Percentiles rank a stretch among this genome's conserved stretches.
Conservation (phyloP, 768 basidiomycete genomes). For the Asterophora parasitica region DNA sequence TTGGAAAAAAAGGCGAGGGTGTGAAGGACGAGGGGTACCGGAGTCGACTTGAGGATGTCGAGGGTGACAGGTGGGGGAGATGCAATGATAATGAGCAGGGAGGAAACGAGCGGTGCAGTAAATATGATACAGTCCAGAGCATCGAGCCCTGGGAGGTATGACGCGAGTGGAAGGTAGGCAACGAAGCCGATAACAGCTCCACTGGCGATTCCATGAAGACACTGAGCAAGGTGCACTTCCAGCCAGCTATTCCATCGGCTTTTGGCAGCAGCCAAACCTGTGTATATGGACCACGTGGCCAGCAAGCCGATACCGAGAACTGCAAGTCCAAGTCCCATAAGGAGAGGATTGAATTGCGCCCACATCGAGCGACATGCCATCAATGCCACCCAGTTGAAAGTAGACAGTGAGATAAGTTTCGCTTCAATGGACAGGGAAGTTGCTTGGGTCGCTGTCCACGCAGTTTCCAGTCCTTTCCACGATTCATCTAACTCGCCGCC, state of each 20-base stretch:
- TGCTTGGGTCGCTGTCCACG: conserved; percentile 36
- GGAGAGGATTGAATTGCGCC: conserved; percentile 86
- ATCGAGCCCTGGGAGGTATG: conserved; percentile 42
- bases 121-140: conserved; percentile 49
- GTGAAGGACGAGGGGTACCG: conserved; percentile 62
- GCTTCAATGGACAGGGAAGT: conserved; percentile 21
- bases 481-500: conserved; percentile 70
- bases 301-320: conserved; percentile 54
- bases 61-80: conserved; percentile 32
- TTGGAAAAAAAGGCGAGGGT: conserved; percentile 81
- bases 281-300: conserved; percentile 53
- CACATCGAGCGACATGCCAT: conserved; percentile 78
- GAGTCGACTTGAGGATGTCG: conserved; percentile 25
- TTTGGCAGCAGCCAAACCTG: conserved; percentile 35
- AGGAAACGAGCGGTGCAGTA: conserved; percentile 41
- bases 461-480: conserved; percentile 47
- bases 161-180: conserved; percentile 25
- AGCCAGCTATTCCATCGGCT: conserved; percentile 43
- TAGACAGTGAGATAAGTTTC: conserved; percentile 34
- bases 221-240: conserved; percentile 23
- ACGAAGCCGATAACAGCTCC: conserved; percentile 34
- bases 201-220: conserved; percentile 31
- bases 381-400: conserved; percentile 60
- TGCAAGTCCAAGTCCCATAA: conserved; percentile 71
- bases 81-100: conserved; percentile 37